phyloP scores from a whole-genome alignment of 768 basidiomycete genomes.

The Suillus cothurnatus region DNA sequence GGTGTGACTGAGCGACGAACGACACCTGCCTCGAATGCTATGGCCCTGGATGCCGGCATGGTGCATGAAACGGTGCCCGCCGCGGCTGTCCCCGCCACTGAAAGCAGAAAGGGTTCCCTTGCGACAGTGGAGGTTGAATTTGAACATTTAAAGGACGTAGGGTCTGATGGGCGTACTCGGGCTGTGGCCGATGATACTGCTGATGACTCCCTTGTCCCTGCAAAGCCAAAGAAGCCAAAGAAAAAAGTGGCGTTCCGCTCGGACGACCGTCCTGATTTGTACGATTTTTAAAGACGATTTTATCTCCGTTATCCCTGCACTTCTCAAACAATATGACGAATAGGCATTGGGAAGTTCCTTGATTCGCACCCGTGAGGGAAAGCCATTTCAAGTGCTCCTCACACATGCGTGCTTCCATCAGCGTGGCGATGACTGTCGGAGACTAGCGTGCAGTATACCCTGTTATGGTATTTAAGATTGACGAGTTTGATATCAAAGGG shows the following conservation, averaged over 20 bases:
- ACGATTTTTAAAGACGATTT: slow-evolving; percentile 58
- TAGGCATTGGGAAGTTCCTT: background rate
- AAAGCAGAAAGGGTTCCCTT: slow-evolving; percentile 20
- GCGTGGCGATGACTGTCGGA: background rate
- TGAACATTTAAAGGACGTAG: slow-evolving; percentile 34
- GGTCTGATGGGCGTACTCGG: slow-evolving; percentile 10
- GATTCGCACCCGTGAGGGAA: background rate
- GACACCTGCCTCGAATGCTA: slow-evolving; percentile 41
- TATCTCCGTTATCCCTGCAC: background rate
- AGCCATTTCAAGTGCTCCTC: background rate
- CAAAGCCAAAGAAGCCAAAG: slow-evolving; percentile 48
- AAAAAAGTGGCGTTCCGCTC: slow-evolving; percentile 73
- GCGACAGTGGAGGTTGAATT: slow-evolving; percentile 48
- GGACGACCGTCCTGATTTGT: slow-evolving; percentile 70
- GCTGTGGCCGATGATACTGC: slow-evolving; percentile 15
- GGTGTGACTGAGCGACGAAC: slow-evolving; percentile 79
- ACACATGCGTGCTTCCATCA: background rate
- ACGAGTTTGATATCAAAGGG: background rate
- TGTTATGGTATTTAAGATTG: background rate
- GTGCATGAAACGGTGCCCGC: slow-evolving; percentile 14
- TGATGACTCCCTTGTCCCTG: slow-evolving; percentile 4
- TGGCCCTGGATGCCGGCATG: slow-evolving; percentile 19
- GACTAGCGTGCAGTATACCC: background rate
- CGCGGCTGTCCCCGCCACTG: slow-evolving; percentile 11
- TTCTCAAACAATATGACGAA: background rate